Percentiles rank a stretch among this genome's conserved stretches.
Conservation (phyloP, 148 eudicot genomes). For the Fagopyrum esculentum region DNA sequence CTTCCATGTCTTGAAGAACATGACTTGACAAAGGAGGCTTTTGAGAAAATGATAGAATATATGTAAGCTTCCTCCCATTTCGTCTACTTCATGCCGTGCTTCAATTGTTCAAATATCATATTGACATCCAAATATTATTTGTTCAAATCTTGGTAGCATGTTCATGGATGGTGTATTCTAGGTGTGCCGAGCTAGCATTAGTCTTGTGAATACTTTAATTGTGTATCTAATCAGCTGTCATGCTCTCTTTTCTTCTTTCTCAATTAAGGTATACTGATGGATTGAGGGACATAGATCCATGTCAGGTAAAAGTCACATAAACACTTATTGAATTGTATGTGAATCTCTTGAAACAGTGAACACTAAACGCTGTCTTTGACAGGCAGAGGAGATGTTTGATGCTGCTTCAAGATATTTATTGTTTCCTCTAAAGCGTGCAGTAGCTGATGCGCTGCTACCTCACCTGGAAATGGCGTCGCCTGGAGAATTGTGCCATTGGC, state of each 20-base stretch:
- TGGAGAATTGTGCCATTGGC: constrained; percentile 90
- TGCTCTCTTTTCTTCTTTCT: constrained; percentile 9
- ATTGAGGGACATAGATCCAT: constrained; percentile 64
- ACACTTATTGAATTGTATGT: background rate
- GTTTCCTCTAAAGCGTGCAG: constrained; percentile 96
- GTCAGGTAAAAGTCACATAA: constrained; percentile 42
- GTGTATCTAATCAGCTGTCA: background rate
- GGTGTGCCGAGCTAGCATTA: background rate
- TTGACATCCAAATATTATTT: background rate
- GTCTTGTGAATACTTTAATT: no score
- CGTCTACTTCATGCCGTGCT: background rate
- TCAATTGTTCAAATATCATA: background rate
- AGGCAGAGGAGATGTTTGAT: constrained; percentile 97
- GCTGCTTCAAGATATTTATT: constrained; percentile 93
- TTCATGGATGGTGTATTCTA: background rate
- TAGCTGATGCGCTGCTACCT: constrained; percentile 82
- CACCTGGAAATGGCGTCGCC: constrained; percentile 78
- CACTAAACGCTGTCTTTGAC: constrained; percentile 13
- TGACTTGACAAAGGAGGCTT: constrained; percentile 71
- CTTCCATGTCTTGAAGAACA: constrained; percentile 85
- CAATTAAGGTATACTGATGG: constrained; percentile 84
- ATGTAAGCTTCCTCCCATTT: constrained; percentile 45
- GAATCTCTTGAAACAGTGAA: background rate
- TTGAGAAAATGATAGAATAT: constrained; percentile 93
- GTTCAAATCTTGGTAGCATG: background rate